phyloP scores from a whole-genome alignment of 2,329 filamentous ascomycete genomes.

The Penicillium vulpinum region DNA sequence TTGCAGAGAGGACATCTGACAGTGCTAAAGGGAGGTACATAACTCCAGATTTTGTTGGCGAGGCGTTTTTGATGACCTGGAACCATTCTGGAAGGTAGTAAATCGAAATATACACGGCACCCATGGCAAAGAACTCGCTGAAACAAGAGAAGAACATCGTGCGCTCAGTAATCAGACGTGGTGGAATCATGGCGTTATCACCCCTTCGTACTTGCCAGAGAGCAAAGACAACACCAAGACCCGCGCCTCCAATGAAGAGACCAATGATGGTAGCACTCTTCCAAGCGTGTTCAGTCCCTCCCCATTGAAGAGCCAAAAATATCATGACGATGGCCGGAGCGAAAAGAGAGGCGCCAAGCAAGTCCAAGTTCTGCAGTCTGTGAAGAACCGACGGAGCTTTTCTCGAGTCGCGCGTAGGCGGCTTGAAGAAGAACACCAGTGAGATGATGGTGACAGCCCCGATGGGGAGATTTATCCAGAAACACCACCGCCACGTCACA shows the following conservation, averaged over 20 bases:
- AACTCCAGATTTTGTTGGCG: not conserved
- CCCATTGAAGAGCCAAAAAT: not conserved
- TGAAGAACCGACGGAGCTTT: not conserved
- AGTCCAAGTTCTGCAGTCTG: not conserved
- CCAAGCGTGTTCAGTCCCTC: not conserved
- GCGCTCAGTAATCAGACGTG: not conserved
- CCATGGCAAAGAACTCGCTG: conserved; percentile 6
- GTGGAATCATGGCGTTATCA: not conserved
- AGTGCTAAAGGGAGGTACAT: not conserved
- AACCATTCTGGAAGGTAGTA: conserved; percentile 16
- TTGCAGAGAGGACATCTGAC: not conserved
- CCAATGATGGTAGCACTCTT: conserved; percentile 1
- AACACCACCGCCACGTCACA: not conserved
- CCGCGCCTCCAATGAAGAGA: not conserved
- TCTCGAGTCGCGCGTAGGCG: not conserved
- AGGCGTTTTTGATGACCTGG: conserved; percentile 9
- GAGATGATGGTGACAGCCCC: not conserved
- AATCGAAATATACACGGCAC: not conserved
- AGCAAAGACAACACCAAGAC: not conserved
- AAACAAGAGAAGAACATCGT: conserved; percentile 5
- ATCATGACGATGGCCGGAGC: not conserved
- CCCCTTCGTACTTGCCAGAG: not conserved
- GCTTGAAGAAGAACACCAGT: not conserved
- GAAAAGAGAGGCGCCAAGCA: not conserved
- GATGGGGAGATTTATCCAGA: not conserved